A percentile compares a stretch with the other conserved stretches of the same genome.
Evolutionary conservation across 202 grass and related monocot genomes (phyloP).

Genomic region (Tripidium arundinaceum): DNA sequence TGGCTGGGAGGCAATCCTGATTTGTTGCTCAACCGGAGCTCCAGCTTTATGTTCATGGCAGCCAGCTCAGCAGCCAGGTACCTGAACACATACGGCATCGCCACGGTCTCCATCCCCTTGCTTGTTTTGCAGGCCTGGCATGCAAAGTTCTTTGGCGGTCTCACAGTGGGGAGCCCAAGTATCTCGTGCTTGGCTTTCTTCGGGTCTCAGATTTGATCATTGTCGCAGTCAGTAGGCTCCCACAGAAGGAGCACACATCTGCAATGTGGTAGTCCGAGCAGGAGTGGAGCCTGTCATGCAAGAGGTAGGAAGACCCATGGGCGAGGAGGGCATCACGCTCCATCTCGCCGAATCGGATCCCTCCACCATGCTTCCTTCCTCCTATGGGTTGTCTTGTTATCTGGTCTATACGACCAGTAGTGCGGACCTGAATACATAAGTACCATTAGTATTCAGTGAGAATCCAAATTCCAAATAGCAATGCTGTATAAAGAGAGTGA

Average conservation of each 20-base stretch:
- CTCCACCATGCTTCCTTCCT: constrained; percentile 90
- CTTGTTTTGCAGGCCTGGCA: constrained; percentile 79
- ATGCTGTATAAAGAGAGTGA: neutral
- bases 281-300: constrained; percentile 91
- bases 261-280: constrained; percentile 91
- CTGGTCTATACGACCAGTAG: constrained; percentile 70
- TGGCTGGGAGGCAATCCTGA: constrained; percentile 14
- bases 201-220: constrained; percentile 34
- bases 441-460: neutral
- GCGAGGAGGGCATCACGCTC: constrained; percentile 85
- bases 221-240: constrained; percentile 63
- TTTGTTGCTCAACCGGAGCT: constrained; percentile 62
- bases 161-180: constrained; percentile 54
- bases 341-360: constrained; percentile 98
- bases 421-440: constrained; percentile 59
- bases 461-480: neutral
- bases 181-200: constrained; percentile 58
- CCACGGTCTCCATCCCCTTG: constrained; percentile 93
- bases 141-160: constrained; percentile 49
- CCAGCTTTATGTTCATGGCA: constrained; percentile 90
- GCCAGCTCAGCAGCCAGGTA: constrained; percentile 69
- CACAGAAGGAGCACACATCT: constrained; percentile 80
- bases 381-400: constrained; percentile 89
- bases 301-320: constrained; percentile 78
- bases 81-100: constrained; percentile 91